These are phyloP conservation scores for Pseudonitzschia pungens DNA, from an alignment of 108 stramenopile genomes.

Conservation along the genomic window DNA sequence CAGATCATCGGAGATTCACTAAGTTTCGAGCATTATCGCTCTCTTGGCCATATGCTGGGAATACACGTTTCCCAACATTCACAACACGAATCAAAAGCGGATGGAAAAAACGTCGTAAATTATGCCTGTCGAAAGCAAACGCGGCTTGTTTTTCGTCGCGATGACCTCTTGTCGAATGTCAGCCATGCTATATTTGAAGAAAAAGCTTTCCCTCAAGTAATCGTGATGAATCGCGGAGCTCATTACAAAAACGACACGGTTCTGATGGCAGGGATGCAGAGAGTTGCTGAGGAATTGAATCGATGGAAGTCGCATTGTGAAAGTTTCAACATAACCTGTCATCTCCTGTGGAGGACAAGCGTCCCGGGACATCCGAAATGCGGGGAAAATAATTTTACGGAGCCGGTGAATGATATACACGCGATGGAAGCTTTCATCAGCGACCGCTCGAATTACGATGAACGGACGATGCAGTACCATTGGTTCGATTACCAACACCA, in stretches of 20 bases:
- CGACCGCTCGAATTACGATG: constrained; percentile 29
- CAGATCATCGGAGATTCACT: constrained; percentile 47
- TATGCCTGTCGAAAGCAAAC: constrained; percentile 29
- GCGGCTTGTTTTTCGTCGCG: constrained; percentile 32
- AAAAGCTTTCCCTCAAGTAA: constrained; percentile 34
- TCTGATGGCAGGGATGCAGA: constrained; percentile 23
- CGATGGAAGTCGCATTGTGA: constrained; percentile 39
- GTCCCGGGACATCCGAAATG: constrained; percentile 60
- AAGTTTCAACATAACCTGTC: constrained; percentile 21
- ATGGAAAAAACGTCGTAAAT: constrained; percentile 22
- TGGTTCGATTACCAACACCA: constrained; percentile 50
- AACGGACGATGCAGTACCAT: constrained; percentile 33
- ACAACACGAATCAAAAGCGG: constrained; percentile 23
- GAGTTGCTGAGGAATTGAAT: constrained; percentile 24
- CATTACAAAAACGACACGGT: constrained; percentile 41
- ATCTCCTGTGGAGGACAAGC: constrained; percentile 42
- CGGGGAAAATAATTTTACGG: constrained; percentile 25
- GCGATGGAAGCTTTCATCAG: constrained; percentile 41
- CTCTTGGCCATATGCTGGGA: constrained; percentile 39
- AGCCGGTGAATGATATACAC: constrained; percentile 38
- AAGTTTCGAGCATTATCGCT: constrained; percentile 47
- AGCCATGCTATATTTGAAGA: constrained; percentile 24
- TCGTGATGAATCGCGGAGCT: constrained; percentile 56
- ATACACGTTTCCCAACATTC: constrained; percentile 18
- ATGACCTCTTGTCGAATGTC: constrained; percentile 30